Base-by-base conservation (phyloP, 2,329 filamentous ascomycete species). In the Paraphaeosphaeria sporulosa region DNA sequence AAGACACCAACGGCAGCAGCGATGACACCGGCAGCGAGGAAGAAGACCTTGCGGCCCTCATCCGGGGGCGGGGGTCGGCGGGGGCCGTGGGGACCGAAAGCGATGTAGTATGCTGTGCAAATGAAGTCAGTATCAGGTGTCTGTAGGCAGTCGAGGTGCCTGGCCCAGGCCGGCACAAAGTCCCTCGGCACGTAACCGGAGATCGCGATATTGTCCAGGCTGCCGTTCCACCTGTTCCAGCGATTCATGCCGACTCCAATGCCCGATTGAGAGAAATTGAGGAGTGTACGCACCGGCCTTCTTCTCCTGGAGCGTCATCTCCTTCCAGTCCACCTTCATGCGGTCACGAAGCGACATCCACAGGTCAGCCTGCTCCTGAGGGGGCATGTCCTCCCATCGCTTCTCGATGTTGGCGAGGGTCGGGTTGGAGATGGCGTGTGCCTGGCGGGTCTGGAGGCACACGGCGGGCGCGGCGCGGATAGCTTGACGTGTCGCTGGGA, bases 321-420 rank as follows among this genome's bases (percentile, higher is more conserved):
- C 93, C 78, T 90, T 88, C 95, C 95, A 99, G 85, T 93, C 93
- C 74, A 87, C 89, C 91, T 97, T 97, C 95, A 99, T 99, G 78
- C 95, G 91, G 84, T 99, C 95, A 82, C 95, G 89, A 81, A 99
- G 86, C 72, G 91, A 86, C 95, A 99, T 99, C 95, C 95, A 99
- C 74, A 99, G 86, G 79, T 99, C 95, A 71, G 95, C 95, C 89
- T 99, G 95, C 88, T 99, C 95, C 86, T 97, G 93, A 67, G 95
- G 93, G 61, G 94, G 94, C 92, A 98, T 94, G 66, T 85, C 88
- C 86, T 99, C 95, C 95, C 95, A 99, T 85, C 95, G 88, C 90
- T 97, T 97, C 89, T 99, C 95, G 78, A 99, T 98, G 84, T 96
- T 93, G 82, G 93, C 92, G 76, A 99, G 88, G 61, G 93, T 97